Base-by-base conservation (phyloP, 78 protist genomes). In the Monocercomonoides exilis region DNA sequence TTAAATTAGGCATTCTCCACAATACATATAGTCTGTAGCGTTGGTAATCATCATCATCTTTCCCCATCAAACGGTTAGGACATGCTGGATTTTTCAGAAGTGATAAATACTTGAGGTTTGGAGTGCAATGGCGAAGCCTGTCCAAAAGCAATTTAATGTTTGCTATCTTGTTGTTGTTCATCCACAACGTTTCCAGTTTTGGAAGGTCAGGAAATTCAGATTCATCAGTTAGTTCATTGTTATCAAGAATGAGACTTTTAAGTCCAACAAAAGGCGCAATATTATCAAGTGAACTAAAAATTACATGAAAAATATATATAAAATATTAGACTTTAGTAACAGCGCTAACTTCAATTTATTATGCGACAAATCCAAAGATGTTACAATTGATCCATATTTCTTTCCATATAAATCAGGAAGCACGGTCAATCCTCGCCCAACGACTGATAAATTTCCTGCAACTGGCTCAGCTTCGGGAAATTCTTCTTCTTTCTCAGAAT, bases 21-120 rank as follows among this genome's bases (percentile, higher is more conserved):
- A 88, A 38, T 29, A 88, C 87, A 6, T 29, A 54, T 41, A 44
- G 38, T 6, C 91, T 41, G 41, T 89, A 89, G 6, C 84, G 54
- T 29, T 6, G 0, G 42, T 89, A 89, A 0, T 89, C 91, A 32
- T 85, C 91, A 32, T 82, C 87, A 45, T 85, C 91, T 29, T 38
- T 64, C 2, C 36, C 89, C 3, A 45, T 41, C 42, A 89, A 2
- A 21, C 4, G 43, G 85, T 85, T 85, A 5, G 91, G 91, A 34
- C 91, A 89, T 0, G 88, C 87, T 45, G 85, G 85, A 45, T 89
- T 89, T n/a, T 84, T 84, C 42, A 84, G 88, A 45, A 89, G 77
- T 0, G 54, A n/a, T 35, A 89, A 45, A 4, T 63, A 77, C 44
- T 34, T 0, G 43, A 89, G 85, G 0, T 44, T 41, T 6, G 91